phyloP scores from a whole-genome alignment of 352 stramenopile genomes.

The Phytophthora pluvialis region DNA sequence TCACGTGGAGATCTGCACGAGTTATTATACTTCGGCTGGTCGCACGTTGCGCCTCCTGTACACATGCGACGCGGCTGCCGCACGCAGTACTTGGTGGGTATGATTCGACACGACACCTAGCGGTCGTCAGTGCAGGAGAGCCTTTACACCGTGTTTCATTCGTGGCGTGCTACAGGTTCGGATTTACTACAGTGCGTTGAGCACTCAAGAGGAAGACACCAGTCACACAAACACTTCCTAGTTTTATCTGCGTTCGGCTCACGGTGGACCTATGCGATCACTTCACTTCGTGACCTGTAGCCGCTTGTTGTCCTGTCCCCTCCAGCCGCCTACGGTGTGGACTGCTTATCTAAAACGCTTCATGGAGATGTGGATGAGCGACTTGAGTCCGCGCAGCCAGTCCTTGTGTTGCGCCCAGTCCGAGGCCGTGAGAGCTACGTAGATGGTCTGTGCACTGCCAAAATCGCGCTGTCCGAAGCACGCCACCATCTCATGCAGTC shows the following conservation, averaged over 20 bases:
- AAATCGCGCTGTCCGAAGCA: slow-evolving; percentile 86
- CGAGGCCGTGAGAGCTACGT: slow-evolving; percentile 92
- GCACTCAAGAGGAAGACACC: background rate
- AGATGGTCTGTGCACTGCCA: slow-evolving; percentile 77
- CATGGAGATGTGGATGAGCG: slow-evolving; percentile 94
- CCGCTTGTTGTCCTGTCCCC: slow-evolving; percentile 13
- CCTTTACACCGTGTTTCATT: too few species aligned
- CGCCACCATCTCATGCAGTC: slow-evolving; percentile 82
- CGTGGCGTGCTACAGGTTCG: too few species aligned
- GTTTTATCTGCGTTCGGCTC: slow-evolving; percentile 26
- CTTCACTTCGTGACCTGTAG: slow-evolving; percentile 30
- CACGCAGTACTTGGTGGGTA: background rate
- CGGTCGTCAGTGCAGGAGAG: too few species aligned
- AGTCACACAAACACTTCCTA: slow-evolving; percentile 10
- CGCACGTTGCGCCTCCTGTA: too few species aligned
- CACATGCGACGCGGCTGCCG: too few species aligned
- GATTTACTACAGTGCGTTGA: too few species aligned
- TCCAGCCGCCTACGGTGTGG: slow-evolving; percentile 7
- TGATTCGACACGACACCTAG: too few species aligned
- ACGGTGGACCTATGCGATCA: slow-evolving; percentile 15
- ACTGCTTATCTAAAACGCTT: slow-evolving; percentile 88
- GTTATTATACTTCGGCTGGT: too few species aligned
- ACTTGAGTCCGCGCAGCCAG: slow-evolving; percentile 97
- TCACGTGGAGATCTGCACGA: too few species aligned
- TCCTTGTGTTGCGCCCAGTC: slow-evolving; percentile 98